Base-by-base conservation (phyloP, 116 monocot species). In the Zostera marina region DNA sequence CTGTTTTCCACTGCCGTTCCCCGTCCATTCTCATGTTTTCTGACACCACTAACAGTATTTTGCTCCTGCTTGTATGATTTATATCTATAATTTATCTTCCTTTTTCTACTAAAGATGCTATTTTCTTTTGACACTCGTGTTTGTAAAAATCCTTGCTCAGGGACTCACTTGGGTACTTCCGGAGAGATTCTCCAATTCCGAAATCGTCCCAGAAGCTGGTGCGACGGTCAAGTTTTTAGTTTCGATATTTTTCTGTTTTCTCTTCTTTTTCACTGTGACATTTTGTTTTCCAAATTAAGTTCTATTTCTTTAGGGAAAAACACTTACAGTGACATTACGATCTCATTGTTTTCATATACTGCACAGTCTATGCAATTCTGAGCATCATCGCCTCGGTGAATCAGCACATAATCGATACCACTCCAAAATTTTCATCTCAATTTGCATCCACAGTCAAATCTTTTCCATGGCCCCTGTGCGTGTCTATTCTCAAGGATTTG, bases 181-280 rank as follows among this genome's bases (percentile, higher is more conserved):
- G 8, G 92, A 92, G 76, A 83, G 92, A 47, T 92, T 92, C 72
- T 87, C 92, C 70, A 79, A 81, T 47, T 83, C 80, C 47, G 87
- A 92, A 68, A 87, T 92, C 52, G 87, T 65, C 25, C 79, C 84
- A 5, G 92, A 92, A 92, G 87, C 92, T 87, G 84, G 92, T 87
- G 66, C 24, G n/a, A n/a, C n/a, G 69, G 68, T 81, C 44, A 64
- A 58, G 56, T 69, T 68, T 76, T 32, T 32, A 32, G 32, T 32
- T 3, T 32, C 58, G 63, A 68, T 73, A 70, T 72, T 68, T 54
- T 62, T 44, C 68, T 3, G 9, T 38, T 7, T 38, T 17, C 19
- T 17, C 15, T 4, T 17, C 15, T 16, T 15, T 17, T 17, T 49
- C 1, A 2, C 49, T 49, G 0, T 3, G 49, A n/a, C 3, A 24